Evolutionary conservation across 176 grass and related monocot genomes (phyloP).

Genomic region (Tuctoria greenei): DNA sequence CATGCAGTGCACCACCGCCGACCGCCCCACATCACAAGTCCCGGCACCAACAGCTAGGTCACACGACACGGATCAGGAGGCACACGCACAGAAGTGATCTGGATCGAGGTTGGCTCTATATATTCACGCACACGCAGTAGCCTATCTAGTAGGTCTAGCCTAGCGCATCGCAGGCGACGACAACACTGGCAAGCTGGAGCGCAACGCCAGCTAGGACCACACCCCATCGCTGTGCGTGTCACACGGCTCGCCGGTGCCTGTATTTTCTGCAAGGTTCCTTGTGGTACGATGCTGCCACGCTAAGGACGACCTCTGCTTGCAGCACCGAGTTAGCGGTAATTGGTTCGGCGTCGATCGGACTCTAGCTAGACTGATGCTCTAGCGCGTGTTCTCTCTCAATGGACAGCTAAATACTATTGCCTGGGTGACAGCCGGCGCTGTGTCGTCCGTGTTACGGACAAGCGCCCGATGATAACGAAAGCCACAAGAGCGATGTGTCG

Average conservation of each 20-base stretch:
- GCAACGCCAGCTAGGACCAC: neutral
- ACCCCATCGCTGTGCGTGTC: neutral
- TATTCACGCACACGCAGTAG: neutral
- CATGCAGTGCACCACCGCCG: neutral
- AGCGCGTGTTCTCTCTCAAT: too few species aligned
- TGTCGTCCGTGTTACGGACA: conserved; percentile 14
- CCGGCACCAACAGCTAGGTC: neutral
- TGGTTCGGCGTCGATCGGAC: conserved; percentile 27
- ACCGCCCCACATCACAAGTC: neutral
- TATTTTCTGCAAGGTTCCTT: conserved; percentile 14
- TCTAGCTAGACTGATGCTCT: neutral
- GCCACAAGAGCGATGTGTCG: conserved; percentile 46
- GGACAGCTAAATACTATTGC: too few species aligned
- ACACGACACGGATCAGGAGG: too few species aligned
- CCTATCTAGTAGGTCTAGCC: too few species aligned
- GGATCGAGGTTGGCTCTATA: conserved; percentile 28
- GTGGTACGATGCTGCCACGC: neutral
- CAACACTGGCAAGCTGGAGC: neutral
- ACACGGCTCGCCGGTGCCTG: neutral
- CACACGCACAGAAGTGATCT: conserved; percentile 1
- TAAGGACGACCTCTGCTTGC: neutral
- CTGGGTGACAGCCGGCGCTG: neutral
- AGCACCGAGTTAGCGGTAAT: neutral
- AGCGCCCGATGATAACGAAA: conserved; percentile 11
- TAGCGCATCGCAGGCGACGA: neutral